Base-by-base conservation (phyloP, 164 flowering plant genomes). In the Brasenia schreberi region DNA sequence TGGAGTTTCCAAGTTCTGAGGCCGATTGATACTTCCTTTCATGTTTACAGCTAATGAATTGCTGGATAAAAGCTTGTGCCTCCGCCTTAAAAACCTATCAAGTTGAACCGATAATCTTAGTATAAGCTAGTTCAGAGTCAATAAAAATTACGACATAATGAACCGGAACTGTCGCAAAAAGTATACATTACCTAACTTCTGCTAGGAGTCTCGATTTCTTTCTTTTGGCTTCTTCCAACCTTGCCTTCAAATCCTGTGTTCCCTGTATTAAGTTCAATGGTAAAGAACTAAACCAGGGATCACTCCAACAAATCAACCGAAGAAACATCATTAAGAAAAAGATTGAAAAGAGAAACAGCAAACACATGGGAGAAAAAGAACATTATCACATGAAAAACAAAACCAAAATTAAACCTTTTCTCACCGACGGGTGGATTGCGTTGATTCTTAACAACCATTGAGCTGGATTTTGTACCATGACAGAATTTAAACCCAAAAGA, bases 101-200 rank as follows among this genome's bases (percentile, higher is more conserved):
- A 49, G 7, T 9, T 60, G 10, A 17, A 18, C 10, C 17, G 43
- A 39, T 39, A n/a, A 6, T 19, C 39, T 70, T 18, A 63, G 5
- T 17, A 61, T 42, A 60, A 12, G 9, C 17, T 18, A 27, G 65
- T 10, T 7, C n/a, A 14, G 10, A 10, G 33, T 18, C 33, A n/a
- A 39, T 4, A 18, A 2, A 39, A 39, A 14, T 5, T 33, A 33
- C 39, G 4, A 43, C 18, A n/a, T 11, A 63, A 5, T 17, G n/a
- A 11, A 18, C 17, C 14, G 11, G 23, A 43, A 70, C 5, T 12
- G 6, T 19, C 11, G 42, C 6, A 66, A 45, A 65, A 3, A 5
- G 6, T 27, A 1, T 27, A 2, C 52, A 27, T 5, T 82, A 91
- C 97, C 85, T 62, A 58, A 91, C 91, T 91, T 91, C 97, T 43